phyloP scores from a whole-genome alignment of 768 basidiomycete species.

The Leucocoprinus leucothites region DNA sequence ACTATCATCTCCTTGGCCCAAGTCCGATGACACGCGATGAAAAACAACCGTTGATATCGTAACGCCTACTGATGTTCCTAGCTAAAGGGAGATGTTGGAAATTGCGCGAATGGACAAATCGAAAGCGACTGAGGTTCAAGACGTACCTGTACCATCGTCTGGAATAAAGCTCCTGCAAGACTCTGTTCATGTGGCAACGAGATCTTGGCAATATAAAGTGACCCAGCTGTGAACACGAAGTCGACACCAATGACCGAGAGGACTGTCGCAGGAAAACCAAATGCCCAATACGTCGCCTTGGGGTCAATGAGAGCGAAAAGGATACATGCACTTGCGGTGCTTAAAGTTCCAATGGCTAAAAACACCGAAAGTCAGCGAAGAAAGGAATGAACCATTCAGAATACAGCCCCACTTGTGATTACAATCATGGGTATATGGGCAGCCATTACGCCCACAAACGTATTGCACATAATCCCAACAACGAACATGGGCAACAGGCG shows the following conservation, averaged over 20 bases:
- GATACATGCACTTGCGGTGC: constrained; percentile 56
- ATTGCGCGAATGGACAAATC: background rate
- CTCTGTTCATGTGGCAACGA: constrained; percentile 69
- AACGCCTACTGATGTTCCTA: constrained; percentile 69
- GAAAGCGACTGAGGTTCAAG: background rate
- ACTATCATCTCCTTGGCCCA: constrained; percentile 26
- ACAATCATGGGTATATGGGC: constrained; percentile 51
- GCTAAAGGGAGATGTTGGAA: constrained; percentile 26
- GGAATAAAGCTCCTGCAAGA: constrained; percentile 75
- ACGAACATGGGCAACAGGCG: constrained; percentile 72
- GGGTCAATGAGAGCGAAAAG: constrained; percentile 69
- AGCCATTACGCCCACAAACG: constrained; percentile 60
- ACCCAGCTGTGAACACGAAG: constrained; percentile 72
- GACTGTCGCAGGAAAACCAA: constrained; percentile 65
- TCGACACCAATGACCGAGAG: constrained; percentile 73
- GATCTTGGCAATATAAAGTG: constrained; percentile 70
- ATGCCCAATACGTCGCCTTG: constrained; percentile 64
- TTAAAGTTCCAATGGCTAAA: constrained; percentile 42
- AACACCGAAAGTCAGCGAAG: background rate
- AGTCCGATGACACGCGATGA: constrained; percentile 40
- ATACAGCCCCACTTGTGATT: constrained; percentile 47
- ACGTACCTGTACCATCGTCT: constrained; percentile 71
- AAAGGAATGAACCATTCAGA: background rate
- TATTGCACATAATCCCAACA: constrained; percentile 60
- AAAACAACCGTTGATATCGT: constrained; percentile 75